A percentile compares a stretch with the other conserved stretches of the same genome.
These are phyloP conservation scores for Cytospora piceicola DNA, from an alignment of 2,329 filamentous ascomycete species.

Conservation along the genomic window DNA sequence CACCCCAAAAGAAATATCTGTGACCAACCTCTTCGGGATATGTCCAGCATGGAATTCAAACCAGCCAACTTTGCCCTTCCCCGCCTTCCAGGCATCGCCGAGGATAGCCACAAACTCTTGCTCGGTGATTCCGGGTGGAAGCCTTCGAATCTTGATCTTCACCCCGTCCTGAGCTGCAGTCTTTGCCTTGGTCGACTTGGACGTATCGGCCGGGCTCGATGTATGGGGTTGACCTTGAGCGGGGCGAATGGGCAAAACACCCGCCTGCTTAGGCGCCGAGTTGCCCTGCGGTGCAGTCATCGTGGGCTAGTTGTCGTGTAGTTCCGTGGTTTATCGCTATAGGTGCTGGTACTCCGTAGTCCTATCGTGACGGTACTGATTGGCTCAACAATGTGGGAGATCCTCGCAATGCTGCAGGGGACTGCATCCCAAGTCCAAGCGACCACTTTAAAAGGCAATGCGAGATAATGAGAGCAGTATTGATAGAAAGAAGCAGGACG, in stretches of 20 bases:
- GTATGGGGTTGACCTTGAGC: conserved; percentile 42
- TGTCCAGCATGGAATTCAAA: conserved; percentile 69
- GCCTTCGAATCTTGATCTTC: conserved; percentile 81
- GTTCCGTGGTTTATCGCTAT: not conserved
- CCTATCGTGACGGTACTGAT: not conserved
- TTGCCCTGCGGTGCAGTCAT: conserved; percentile 37
- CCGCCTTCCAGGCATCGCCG: conserved; percentile 79
- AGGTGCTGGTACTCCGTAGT: not conserved
- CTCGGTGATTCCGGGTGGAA: conserved; percentile 84
- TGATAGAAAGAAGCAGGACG: not conserved
- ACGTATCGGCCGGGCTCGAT: conserved; percentile 40
- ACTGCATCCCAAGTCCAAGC: conserved; percentile 3
- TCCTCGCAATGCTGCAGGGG: not conserved
- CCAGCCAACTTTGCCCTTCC: conserved; percentile 86
- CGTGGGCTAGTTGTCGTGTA: not conserved
- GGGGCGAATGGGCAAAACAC: conserved; percentile 55
- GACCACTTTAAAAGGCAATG: not conserved
- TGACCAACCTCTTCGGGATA: conserved; percentile 77
- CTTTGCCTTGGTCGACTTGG: conserved; percentile 52
- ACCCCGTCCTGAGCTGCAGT: conserved; percentile 54
- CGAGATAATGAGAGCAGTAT: not conserved
- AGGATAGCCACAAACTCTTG: conserved; percentile 73
- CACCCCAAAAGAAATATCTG: not conserved
- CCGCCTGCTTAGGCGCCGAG: conserved; percentile 45
- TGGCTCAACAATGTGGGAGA: not conserved